Base-by-base conservation (phyloP, 2,329 filamentous ascomycete species). In the Berkeleyomyces basicola region DNA sequence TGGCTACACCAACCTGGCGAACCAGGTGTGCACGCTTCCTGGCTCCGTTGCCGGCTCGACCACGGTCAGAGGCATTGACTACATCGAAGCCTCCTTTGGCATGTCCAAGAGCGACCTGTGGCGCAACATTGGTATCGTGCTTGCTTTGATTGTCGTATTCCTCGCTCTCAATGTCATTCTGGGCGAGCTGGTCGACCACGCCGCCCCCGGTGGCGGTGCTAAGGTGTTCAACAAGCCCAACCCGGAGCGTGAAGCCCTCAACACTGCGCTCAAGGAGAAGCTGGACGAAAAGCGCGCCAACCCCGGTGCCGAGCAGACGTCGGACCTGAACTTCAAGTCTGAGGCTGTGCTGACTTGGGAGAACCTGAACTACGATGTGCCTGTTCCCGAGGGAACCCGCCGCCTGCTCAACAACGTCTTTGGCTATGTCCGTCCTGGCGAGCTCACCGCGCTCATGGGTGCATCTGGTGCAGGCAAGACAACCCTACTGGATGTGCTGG, bases 381-480 rank as follows among this genome's bases (percentile, higher is more conserved):
- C 82, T 0, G 78, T 83, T 3, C 76, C 80, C 0, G 79, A 77
- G 3, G 82, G 81, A 2, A 79, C 76, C 3, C 76, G 80, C 7
- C 77, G 79, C 3, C 76, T 85, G 4, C 77, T 85, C 1, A 77
- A 78, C 69, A 74, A 76, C 47, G 74, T 83, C 1, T 80, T 75
- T 63, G 90, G 85, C 1, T 92, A 85, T 67, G 87, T 90, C 59
- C 83, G 85, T 66, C 88, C 88, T 1, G 88, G 88, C 43, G 82
- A 86, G 68, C 77, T 92, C 7, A 91, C 87, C 2, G 87, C 88
- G 2, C 76, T 93, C 1, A 90, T 93, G 86, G 88, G 88, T 46
- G 84, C 85, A 5, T 90, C 86, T 4, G 87, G 87, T n/a, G 90
- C 89, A 3, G 90, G 90, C 58, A 95, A 95, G 74, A 93, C 89